Evolutionary conservation across 208 protist species (phyloP).

Genomic region (Wallacemonas sp.): DNA sequence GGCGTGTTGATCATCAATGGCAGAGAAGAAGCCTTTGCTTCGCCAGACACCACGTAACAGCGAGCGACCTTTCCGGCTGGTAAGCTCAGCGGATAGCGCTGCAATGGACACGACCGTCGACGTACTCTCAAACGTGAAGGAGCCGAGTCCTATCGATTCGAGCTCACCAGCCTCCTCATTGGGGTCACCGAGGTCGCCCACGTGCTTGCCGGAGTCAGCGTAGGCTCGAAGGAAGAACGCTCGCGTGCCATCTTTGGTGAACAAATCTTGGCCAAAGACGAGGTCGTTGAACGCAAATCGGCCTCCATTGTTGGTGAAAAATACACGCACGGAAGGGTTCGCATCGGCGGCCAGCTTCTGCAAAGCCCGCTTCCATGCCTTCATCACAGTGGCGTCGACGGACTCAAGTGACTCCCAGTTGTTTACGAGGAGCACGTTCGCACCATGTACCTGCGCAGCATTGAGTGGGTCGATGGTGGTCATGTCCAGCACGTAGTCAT

Average conservation of each 20-base stretch:
- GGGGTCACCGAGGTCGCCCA: conserved; percentile 20
- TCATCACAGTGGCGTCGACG: neutral
- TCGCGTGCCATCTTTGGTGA: conserved; percentile 20
- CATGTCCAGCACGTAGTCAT: neutral
- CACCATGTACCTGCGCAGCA: conserved; percentile 21
- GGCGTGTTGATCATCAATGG: conserved; percentile 22
- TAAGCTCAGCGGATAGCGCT: conserved; percentile 13
- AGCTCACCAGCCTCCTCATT: conserved; percentile 37
- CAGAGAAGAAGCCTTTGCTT: conserved; percentile 59
- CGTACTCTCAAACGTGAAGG: conserved; percentile 26
- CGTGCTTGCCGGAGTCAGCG: conserved; percentile 15
- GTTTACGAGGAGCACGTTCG: conserved; percentile 44
- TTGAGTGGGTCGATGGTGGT: conserved; percentile 7
- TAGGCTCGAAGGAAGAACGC: conserved; percentile 31
- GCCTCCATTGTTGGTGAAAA: conserved; percentile 25
- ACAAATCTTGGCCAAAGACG: conserved; percentile 24
- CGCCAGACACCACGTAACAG: conserved; percentile 42
- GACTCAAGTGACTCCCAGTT: conserved; percentile 28
- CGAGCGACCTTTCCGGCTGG: neutral
- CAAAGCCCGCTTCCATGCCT: conserved; percentile 19
- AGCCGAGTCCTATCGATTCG: conserved; percentile 20
- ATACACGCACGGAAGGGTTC: conserved; percentile 34
- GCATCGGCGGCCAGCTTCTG: conserved; percentile 9
- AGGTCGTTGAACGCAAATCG: conserved; percentile 23
- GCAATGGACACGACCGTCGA: neutral